phyloP scores from a whole-genome alignment of 2,329 filamentous ascomycete species.

The Colletotrichum tropicicola region DNA sequence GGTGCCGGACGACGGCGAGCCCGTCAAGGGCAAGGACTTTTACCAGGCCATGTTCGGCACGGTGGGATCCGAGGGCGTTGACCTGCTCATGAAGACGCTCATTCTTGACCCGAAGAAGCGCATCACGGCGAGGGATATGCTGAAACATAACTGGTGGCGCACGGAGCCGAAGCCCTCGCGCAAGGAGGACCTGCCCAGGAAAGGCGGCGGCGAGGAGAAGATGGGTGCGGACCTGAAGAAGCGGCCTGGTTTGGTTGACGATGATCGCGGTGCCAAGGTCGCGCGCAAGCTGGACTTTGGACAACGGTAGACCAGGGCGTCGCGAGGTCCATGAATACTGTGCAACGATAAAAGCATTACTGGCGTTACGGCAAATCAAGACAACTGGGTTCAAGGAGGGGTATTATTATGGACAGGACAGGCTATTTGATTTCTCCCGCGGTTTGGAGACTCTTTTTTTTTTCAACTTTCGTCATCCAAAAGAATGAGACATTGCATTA shows the following conservation, averaged over 20 bases:
- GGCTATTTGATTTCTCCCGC: constrained; percentile 1
- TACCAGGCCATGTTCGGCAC: constrained; percentile 83
- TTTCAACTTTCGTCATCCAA: background rate
- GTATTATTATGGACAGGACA: constrained; percentile 12
- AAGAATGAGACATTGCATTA: background rate
- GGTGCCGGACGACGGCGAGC: constrained; percentile 67
- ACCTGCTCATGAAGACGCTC: constrained; percentile 87
- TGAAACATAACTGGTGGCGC: constrained; percentile 88
- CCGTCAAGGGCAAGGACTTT: constrained; percentile 73
- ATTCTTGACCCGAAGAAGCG: constrained; percentile 87
- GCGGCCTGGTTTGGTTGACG: constrained; percentile 76
- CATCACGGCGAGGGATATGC: constrained; percentile 78
- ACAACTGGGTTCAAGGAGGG: background rate
- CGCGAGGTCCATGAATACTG: background rate
- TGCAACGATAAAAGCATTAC: constrained; percentile 1
- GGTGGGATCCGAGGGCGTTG: constrained; percentile 83
- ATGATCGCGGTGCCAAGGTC: constrained; percentile 76
- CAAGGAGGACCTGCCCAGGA: constrained; percentile 83
- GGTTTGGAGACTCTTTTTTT: background rate
- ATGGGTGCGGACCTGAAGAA: constrained; percentile 86
- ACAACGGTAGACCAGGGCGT: constrained; percentile 33
- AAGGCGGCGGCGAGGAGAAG: constrained; percentile 76
- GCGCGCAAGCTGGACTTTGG: constrained; percentile 86
- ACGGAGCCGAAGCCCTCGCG: constrained; percentile 83
- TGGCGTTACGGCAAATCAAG: constrained; percentile 20